Percentiles rank a stretch among this genome's conserved stretches.
phyloP scores from a whole-genome alignment of 345 rosid genomes.

The Durio zibethinus region DNA sequence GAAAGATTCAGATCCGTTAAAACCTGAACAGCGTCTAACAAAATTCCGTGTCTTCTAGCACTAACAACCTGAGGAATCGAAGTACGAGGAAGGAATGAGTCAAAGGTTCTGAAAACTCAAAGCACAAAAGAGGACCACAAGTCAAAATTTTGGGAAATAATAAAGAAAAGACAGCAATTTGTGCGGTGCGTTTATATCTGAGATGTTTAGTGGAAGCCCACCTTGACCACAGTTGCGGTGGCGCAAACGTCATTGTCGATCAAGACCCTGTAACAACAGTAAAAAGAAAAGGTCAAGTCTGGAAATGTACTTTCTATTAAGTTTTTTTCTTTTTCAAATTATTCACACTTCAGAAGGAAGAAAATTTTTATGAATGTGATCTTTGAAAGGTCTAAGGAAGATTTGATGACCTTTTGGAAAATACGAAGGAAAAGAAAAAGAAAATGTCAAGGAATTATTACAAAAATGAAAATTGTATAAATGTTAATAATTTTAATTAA shows the following conservation, averaged over 20 bases:
- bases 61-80: conserved; percentile 64
- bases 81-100: not conserved
- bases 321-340: not conserved
- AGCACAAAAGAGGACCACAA: not conserved
- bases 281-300: conserved; percentile 26
- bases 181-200: not conserved
- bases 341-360: not conserved
- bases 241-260: conserved; percentile 92
- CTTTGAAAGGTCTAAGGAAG: conserved; percentile 18
- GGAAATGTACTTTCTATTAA: not conserved
- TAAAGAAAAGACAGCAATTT: not conserved
- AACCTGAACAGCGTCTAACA: conserved; percentile 85
- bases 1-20: conserved; percentile 94
- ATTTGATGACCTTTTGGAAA: conserved; percentile 3
- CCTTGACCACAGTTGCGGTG: conserved; percentile 85
- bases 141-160: not conserved
- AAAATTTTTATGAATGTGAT: not conserved
- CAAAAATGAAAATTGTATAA: not conserved
- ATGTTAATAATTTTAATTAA: not conserved
- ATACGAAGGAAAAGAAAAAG: not conserved
- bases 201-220: conserved; percentile 46
- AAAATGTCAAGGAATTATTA: not conserved
- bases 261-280: conserved; percentile 61
- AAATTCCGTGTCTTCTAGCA: conserved; percentile 76
- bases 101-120: conserved; percentile 8